These are phyloP conservation scores for Oemleria cerasiformis DNA, from an alignment of 306 rosid species.

Conservation along the genomic window DNA sequence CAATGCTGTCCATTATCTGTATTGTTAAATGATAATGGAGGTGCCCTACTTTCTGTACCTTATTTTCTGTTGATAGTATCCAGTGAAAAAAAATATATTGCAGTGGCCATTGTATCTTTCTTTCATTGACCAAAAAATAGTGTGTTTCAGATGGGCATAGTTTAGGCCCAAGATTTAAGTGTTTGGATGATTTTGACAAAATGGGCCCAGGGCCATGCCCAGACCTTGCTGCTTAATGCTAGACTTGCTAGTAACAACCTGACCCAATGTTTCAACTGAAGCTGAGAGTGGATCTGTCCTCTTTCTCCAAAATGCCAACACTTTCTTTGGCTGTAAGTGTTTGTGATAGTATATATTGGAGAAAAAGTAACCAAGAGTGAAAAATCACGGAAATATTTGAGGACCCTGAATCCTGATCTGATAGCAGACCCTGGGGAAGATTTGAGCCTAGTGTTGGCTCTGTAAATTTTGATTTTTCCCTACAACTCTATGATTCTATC, in stretches of 20 bases:
- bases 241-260: background rate
- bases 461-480: background rate
- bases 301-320: background rate
- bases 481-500: background rate
- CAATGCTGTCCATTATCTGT: background rate
- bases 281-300: background rate
- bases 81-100: background rate
- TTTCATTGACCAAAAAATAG: background rate
- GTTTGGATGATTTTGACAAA: background rate
- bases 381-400: background rate
- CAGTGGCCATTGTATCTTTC: background rate
- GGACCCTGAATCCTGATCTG: background rate
- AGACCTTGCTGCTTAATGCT: background rate
- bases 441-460: constrained; percentile 3
- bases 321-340: background rate
- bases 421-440: constrained; percentile 11
- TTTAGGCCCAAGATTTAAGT: background rate
- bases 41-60: background rate
- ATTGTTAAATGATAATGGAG: background rate
- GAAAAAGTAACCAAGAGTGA: background rate
- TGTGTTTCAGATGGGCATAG: background rate
- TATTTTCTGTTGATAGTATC: background rate
- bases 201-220: background rate
- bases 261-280: constrained; percentile 8
- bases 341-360: background rate